Percentiles rank a stretch among this genome's conserved stretches.
These are phyloP conservation scores for Dactylorhiza incarnata DNA, from an alignment of 106 monocot genomes.

Conservation along the genomic window DNA sequence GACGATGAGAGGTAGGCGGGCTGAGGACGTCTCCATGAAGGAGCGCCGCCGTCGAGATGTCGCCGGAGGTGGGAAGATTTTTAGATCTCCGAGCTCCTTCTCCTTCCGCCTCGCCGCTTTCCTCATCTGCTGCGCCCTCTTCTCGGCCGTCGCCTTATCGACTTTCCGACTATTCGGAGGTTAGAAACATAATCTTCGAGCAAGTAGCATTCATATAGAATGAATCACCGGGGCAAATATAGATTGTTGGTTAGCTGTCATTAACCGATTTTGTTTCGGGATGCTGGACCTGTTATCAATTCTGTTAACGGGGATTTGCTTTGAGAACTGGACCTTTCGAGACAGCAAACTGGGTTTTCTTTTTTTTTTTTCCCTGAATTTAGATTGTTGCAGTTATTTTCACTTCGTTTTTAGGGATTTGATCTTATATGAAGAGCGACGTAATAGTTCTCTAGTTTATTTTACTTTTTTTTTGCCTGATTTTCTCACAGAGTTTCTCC, in stretches of 20 bases:
- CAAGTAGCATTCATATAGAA: neutral
- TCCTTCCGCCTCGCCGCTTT: neutral
- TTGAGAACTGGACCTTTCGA: neutral
- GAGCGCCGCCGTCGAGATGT: neutral
- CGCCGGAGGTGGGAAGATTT: neutral
- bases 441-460: neutral
- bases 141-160: constrained; percentile 10
- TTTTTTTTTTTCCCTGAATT: neutral
- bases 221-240: neutral
- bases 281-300: neutral
- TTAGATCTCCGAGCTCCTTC: neutral
- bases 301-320: neutral
- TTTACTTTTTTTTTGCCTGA: neutral
- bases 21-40: constrained; percentile 10
- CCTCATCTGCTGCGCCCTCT: constrained; percentile 10
- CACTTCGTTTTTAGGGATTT: neutral
- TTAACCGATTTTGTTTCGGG: neutral
- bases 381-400: neutral
- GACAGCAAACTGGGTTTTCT: neutral
- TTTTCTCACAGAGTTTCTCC: neutral
- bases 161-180: constrained; percentile 19
- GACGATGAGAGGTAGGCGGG: constrained; percentile 8
- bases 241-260: neutral
- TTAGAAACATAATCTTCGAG: neutral
- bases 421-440: neutral